Evolutionary conservation across 2,329 filamentous ascomycete genomes (phyloP).

Genomic region (Fonsecaea erecta): DNA sequence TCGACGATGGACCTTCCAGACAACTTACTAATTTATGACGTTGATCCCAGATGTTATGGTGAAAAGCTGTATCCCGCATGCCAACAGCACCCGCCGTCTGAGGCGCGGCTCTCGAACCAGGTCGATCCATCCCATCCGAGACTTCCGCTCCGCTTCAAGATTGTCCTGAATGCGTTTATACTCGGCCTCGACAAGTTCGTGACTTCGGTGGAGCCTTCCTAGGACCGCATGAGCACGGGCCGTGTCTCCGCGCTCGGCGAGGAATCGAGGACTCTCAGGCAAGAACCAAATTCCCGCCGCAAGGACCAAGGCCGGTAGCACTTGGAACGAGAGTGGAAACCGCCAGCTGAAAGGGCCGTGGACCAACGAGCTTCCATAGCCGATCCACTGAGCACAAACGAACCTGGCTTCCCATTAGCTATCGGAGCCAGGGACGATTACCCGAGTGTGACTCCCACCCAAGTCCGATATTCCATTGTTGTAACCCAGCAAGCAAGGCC

Average conservation of each 20-base stretch:
- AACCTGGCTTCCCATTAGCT: slow-evolving; percentile 8
- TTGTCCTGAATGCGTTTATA: slow-evolving; percentile 49
- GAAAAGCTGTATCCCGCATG: slow-evolving; percentile 56
- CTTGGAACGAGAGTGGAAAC: slow-evolving; percentile 44
- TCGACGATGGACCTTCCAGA: not conserved
- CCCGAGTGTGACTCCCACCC: slow-evolving; percentile 40
- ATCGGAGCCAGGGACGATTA: not conserved
- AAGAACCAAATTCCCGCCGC: slow-evolving; percentile 43
- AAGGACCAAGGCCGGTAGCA: slow-evolving; percentile 48
- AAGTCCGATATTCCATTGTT: slow-evolving; percentile 54
- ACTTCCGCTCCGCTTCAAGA: slow-evolving; percentile 45
- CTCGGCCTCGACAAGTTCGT: slow-evolving; percentile 47
- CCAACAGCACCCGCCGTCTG: slow-evolving; percentile 54
- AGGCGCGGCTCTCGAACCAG: slow-evolving; percentile 51
- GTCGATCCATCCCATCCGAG: slow-evolving; percentile 45
- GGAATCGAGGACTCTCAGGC: slow-evolving; percentile 40
- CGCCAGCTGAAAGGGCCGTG: slow-evolving; percentile 41
- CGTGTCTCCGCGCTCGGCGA: slow-evolving; percentile 46
- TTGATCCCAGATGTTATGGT: slow-evolving; percentile 56
- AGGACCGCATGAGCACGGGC: slow-evolving; percentile 45
- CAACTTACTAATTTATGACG: slow-evolving; percentile 47
- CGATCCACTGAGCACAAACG: slow-evolving; percentile 46
- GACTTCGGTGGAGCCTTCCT: slow-evolving; percentile 42
- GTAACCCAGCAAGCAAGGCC: slow-evolving; percentile 48
- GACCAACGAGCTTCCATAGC: slow-evolving; percentile 43